Percentiles rank a stretch among this genome's conserved stretches.
phyloP scores from a whole-genome alignment of 352 stramenopile genomes.

The Achlya hypogyna region DNA sequence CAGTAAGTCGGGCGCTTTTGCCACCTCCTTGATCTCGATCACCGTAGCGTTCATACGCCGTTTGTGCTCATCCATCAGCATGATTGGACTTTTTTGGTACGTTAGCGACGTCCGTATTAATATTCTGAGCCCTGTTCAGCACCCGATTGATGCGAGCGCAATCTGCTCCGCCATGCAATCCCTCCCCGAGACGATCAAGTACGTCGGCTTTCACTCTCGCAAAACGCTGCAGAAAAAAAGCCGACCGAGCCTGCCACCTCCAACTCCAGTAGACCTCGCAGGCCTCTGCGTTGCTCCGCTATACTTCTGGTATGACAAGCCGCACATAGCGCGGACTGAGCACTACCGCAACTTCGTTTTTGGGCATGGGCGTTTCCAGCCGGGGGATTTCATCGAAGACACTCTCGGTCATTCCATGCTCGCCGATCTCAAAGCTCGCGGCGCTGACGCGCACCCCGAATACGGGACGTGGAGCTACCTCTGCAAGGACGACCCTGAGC shows the following conservation, averaged over 20 bases:
- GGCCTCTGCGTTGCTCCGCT: neutral
- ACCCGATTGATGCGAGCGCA: neutral
- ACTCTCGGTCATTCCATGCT: slow-evolving; percentile 13
- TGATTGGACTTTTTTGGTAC: slow-evolving; percentile 18
- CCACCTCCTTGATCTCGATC: neutral
- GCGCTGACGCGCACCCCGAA: neutral
- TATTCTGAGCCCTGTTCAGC: neutral
- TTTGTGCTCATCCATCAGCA: slow-evolving; percentile 18
- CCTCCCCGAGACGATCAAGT: neutral
- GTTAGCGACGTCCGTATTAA: neutral
- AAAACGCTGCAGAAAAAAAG: neutral
- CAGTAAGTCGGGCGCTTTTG: neutral
- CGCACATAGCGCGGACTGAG: neutral
- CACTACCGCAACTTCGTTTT: slow-evolving; percentile 19
- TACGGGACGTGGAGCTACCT: slow-evolving; percentile 16
- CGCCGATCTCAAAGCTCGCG: slow-evolving; percentile 1
- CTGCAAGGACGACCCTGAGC: neutral
- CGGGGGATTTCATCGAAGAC: slow-evolving; percentile 18
- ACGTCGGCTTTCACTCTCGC: slow-evolving; percentile 17
- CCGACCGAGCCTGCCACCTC: neutral
- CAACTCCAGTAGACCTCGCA: neutral
- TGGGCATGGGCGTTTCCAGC: slow-evolving; percentile 9
- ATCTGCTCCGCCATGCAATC: neutral
- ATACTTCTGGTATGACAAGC: slow-evolving; percentile 21
- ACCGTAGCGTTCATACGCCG: slow-evolving; percentile 5